Base-by-base conservation (phyloP, 345 rosid genomes). In the Excoecaria agallocha region DNA sequence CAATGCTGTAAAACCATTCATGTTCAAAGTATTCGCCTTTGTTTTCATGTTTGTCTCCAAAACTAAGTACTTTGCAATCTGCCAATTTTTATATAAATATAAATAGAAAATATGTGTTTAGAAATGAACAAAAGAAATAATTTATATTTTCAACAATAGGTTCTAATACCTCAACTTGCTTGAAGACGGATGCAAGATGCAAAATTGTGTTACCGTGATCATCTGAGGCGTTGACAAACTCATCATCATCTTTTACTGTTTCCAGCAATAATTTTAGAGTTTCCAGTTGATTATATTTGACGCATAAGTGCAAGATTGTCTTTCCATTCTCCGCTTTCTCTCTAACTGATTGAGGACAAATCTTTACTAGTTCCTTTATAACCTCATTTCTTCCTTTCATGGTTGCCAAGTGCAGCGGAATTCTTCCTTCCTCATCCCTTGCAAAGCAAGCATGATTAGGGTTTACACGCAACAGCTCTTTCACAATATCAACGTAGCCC, bases 261-360 rank as follows among this genome's bases (percentile, higher is more conserved):
- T 56, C 61, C 30, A n/a, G 35, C 61, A 56, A 56, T 56, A 56
- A 56, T 56, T 30, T 56, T 56, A 56, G 35, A 20, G 30, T 30
- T 11, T 56, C 61, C 30, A 56, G 20, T 12, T 30, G 30, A 20
- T 56, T 56, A 20, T 56, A 55, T 56, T 56, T 56, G 1, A 56
- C 30, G 61, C 61, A 56, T 3, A 56, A 56, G 61, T 56, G 61
- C 30, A 56, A 56, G 61, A 56, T 56, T 56, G 61, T 56, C 61
- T 56, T 11, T 56, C 61, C 61, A 56, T 56, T 8, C 8, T 56
- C 30, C 12, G 7, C 3, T 11, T 20, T 20, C 30, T 20, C 3
- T 56, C 12, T 56, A n/a, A 56, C 20, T 8, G 61, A 56, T 9
- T 56, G 30, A 19, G 61, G 30, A 5, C 30, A 20, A 20, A 20